Evolutionary conservation across 805 yeast species (phyloP).

Genomic region (Wickerhamiella musiphila): DNA sequence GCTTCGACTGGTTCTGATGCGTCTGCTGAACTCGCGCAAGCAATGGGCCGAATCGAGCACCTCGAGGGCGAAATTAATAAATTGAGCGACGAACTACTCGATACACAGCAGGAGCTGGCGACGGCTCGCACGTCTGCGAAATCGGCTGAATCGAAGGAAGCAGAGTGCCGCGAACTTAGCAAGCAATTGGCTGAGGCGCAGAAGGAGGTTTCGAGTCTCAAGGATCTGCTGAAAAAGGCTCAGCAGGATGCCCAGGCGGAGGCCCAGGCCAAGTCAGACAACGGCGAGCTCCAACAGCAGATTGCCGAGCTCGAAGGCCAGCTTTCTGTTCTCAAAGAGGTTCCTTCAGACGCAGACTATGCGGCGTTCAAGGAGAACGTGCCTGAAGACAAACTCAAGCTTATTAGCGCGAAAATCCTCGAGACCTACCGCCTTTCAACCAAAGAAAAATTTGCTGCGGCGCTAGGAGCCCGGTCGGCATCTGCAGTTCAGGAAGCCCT

Average conservation of each 20-base stretch:
- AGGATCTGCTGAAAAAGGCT: background rate
- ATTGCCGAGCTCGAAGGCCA: conserved; percentile 14
- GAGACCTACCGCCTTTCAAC: conserved; percentile 12
- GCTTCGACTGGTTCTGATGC: conserved; percentile 7
- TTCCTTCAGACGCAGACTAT: conserved; percentile 5
- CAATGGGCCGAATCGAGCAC: conserved; percentile 17
- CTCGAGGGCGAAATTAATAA: conserved; percentile 19
- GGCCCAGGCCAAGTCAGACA: conserved; percentile 4
- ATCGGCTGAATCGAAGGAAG: conserved; percentile 5
- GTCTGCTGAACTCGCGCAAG: conserved; percentile 12
- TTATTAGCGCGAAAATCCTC: conserved; percentile 8
- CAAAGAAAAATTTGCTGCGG: conserved; percentile 4
- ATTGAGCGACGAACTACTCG: conserved; percentile 15
- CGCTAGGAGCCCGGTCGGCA: conserved; percentile 3
- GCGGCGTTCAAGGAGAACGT: conserved; percentile 9
- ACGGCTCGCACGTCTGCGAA: background rate
- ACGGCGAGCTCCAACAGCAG: conserved; percentile 12
- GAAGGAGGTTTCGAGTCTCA: conserved; percentile 8
- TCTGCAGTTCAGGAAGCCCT: conserved; percentile 6
- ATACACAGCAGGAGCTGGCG: conserved; percentile 9
- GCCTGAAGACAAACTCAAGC: conserved; percentile 9
- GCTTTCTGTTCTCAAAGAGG: conserved; percentile 6
- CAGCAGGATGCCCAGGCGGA: conserved; percentile 5
- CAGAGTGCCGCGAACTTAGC: background rate
- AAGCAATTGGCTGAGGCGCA: conserved; percentile 9